Conservation (phyloP, 352 stramenopile species). For the Phytophthora tubulina region DNA sequence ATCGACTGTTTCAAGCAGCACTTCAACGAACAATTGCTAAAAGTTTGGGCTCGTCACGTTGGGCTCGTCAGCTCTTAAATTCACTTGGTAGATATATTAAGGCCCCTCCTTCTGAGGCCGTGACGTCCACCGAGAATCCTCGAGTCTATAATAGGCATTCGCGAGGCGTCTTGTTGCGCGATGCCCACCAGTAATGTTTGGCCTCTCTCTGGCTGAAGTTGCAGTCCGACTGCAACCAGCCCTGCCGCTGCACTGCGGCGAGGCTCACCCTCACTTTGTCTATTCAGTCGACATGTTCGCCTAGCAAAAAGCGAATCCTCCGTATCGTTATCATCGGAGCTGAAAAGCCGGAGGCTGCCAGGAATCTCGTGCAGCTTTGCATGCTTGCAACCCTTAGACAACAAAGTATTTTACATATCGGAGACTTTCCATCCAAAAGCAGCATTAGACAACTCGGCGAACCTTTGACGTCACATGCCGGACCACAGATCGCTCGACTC, state of each 20-base stretch:
- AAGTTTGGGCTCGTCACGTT: constrained; percentile 17
- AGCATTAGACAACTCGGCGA: no score
- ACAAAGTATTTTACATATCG: background rate
- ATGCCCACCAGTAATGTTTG: constrained; percentile 17
- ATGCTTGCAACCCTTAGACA: background rate
- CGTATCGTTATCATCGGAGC: constrained; percentile 27
- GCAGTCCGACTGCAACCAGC: background rate
- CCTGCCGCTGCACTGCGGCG: no score
- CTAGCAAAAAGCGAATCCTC: constrained; percentile 9
- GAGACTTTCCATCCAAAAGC: background rate
- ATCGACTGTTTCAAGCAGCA: constrained; percentile 4
- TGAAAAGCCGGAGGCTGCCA: constrained; percentile 23
- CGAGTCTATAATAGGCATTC: background rate
- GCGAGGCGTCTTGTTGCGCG: constrained; percentile 21
- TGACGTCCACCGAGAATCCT: constrained; percentile 30
- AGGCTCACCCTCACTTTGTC: no score
- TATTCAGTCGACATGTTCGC: no score
- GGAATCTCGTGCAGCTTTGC: background rate
- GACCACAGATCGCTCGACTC: no score
- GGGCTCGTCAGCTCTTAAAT: no score
- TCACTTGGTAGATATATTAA: background rate
- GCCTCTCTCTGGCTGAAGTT: constrained; percentile 13
- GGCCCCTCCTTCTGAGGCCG: constrained; percentile 1
- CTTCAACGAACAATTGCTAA: constrained; percentile 25
- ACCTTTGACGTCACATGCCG: no score